These are phyloP conservation scores for Daucus carota DNA, from an alignment of 129 eudicot genomes.

Conservation along the genomic window DNA sequence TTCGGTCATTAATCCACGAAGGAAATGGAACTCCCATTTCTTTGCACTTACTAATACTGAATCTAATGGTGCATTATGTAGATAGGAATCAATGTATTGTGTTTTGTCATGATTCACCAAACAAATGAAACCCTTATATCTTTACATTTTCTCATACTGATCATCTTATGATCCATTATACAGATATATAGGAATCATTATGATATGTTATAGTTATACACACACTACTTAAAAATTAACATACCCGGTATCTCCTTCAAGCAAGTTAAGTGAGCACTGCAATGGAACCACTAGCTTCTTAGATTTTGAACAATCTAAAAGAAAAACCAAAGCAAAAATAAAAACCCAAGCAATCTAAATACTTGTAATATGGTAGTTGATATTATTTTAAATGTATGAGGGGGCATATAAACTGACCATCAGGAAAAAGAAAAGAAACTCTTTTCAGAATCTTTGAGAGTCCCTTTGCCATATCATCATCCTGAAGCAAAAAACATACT, in stretches of 20 bases:
- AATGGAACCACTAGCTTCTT: constrained; percentile 51
- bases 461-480: constrained; percentile 34
- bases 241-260: constrained; percentile 98
- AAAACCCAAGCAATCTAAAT: not conserved
- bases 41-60: not conserved
- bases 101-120: not conserved
- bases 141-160: not conserved
- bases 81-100: not conserved
- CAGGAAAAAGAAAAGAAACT: constrained; percentile 60
- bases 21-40: not conserved
- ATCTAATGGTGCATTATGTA: too few species aligned
- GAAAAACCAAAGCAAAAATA: constrained; percentile 16
- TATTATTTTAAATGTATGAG: not conserved
- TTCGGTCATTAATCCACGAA: not conserved
- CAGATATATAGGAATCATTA: not conserved
- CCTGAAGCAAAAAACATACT: constrained; percentile 27
- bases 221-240: constrained; percentile 7
- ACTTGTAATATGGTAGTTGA: not conserved
- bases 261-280: constrained; percentile 83
- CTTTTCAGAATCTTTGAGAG: constrained; percentile 43
- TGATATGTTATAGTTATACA: not conserved
- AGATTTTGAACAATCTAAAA: constrained; percentile 30
- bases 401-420: constrained; percentile 28
- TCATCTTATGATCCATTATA: too few species aligned
- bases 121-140: not conserved